Evolutionary conservation across 305 asterid genomes (phyloP).

Genomic region (Solanum chacoense): DNA sequence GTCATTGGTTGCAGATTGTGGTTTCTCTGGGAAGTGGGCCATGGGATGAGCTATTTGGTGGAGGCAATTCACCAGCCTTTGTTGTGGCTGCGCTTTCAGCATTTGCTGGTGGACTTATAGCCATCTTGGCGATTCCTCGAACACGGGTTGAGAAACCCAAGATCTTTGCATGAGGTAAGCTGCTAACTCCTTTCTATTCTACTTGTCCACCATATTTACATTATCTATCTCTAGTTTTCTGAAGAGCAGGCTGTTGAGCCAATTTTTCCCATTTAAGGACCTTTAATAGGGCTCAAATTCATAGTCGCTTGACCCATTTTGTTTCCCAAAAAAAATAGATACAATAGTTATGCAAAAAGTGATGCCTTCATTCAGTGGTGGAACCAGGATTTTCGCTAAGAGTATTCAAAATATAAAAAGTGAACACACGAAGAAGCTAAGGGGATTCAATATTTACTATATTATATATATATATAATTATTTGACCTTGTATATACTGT

Average conservation of each 20-base stretch:
- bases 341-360: background rate
- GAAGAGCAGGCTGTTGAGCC: background rate
- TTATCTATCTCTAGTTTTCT: background rate
- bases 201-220: background rate
- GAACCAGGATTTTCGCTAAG: background rate
- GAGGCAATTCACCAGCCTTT: constrained; percentile 76
- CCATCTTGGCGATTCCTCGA: constrained; percentile 76
- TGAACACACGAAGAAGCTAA: background rate
- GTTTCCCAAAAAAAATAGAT: background rate
- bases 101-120: constrained; percentile 51
- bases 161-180: constrained; percentile 36
- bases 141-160: constrained; percentile 53
- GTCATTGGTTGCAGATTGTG: constrained; percentile 33
- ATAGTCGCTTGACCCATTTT: background rate
- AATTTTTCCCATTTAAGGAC: background rate
- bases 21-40: constrained; percentile 82
- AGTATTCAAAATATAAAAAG: background rate
- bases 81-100: constrained; percentile 54
- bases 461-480: background rate
- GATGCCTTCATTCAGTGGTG: background rate
- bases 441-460: background rate
- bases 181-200: background rate
- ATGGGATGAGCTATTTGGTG: constrained; percentile 80
- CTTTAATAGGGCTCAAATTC: background rate
- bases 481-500: background rate